Evolutionary conservation across 1,139 yeast species (phyloP).

Genomic region (Nakaseomyces kungkrabaensis): DNA sequence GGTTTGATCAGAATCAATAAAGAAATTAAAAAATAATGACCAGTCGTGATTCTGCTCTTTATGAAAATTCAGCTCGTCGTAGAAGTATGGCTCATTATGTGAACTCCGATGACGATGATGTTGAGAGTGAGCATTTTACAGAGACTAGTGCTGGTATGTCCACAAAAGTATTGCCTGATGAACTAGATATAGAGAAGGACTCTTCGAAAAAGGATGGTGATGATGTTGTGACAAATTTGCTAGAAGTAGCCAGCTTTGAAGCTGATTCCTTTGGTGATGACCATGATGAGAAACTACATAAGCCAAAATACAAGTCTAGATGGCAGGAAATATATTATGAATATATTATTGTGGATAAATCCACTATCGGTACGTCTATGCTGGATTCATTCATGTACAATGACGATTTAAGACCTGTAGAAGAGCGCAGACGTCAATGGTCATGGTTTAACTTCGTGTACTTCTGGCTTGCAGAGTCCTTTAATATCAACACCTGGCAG

Average conservation of each 20-base stretch:
- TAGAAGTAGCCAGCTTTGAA: not conserved
- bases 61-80: constrained; percentile 1
- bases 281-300: not conserved
- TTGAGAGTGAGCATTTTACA: not conserved
- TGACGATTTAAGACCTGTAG: constrained; percentile 67
- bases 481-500: constrained; percentile 84
- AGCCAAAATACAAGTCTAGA: constrained; percentile 11
- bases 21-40: not conserved
- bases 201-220: not conserved
- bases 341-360: constrained; percentile 21
- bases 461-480: constrained; percentile 82
- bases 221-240: constrained; percentile 1
- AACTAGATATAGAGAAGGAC: not conserved
- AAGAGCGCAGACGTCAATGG: constrained; percentile 58
- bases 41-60: not conserved
- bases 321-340: constrained; percentile 21
- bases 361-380: constrained; percentile 17
- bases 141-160: not conserved
- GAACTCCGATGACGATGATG: not conserved
- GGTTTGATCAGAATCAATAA: too few species aligned
- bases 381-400: constrained; percentile 54
- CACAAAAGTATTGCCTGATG: not conserved
- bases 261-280: constrained; percentile 1
- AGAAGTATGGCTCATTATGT: not conserved
- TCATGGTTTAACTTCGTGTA: constrained; percentile 68